phyloP scores from a whole-genome alignment of 768 basidiomycete species.

The Xanthoconium stramineum region DNA sequence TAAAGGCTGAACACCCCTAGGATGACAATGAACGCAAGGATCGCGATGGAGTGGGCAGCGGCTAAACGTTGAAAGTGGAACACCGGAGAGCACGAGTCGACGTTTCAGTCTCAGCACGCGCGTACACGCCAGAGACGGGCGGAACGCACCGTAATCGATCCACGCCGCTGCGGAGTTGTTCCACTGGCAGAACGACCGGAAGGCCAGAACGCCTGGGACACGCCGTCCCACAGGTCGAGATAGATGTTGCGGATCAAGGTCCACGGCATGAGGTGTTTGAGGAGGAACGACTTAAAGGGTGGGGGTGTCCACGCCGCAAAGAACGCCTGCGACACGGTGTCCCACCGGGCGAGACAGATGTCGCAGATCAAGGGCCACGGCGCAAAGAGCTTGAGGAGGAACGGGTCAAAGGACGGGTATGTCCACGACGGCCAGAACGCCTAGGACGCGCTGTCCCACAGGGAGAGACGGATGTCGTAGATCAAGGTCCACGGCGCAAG shows the following conservation, averaged over 20 bases:
- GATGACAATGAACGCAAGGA: constrained; percentile 13
- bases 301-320: constrained; percentile 19
- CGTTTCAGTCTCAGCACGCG: not conserved
- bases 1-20: not conserved
- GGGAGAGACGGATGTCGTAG: not conserved
- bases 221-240: constrained; percentile 2
- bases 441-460: constrained; percentile 4
- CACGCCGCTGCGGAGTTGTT: constrained; percentile 10
- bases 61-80: too few species aligned
- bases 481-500: constrained; percentile 14
- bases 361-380: too few species aligned
- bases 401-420: constrained; percentile 21
- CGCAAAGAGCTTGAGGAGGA: too few species aligned
- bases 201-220: not conserved
- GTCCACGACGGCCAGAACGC: constrained; percentile 14
- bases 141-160: constrained; percentile 12
- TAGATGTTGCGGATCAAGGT: constrained; percentile 1
- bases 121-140: not conserved
- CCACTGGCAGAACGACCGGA: not conserved
- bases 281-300: constrained; percentile 20
- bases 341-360: too few species aligned
- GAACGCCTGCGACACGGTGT: too few species aligned
- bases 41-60: constrained; percentile 11
- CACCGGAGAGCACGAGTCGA: too few species aligned
- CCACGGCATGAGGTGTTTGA: constrained; percentile 11